Conservation (phyloP, 208 protist genomes). For the Trypanosoma melophagium region DNA sequence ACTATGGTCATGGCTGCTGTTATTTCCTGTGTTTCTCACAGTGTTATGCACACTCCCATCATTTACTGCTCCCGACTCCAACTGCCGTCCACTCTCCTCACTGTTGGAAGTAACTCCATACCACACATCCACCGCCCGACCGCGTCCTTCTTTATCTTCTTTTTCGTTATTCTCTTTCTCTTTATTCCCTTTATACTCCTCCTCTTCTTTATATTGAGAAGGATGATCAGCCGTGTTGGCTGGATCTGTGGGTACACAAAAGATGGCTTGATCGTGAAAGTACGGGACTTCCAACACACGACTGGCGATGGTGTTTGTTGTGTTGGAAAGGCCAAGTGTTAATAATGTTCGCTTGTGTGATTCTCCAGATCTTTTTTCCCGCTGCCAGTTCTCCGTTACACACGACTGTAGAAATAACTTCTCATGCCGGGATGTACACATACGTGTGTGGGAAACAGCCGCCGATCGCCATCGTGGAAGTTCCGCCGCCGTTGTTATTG, state of each 20-base stretch:
- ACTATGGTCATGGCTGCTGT: background rate
- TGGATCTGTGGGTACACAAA: conserved; percentile 10
- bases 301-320: background rate
- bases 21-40: background rate
- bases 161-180: background rate
- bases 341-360: too few relatives aligned
- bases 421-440: background rate
- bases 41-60: too few relatives aligned
- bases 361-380: background rate
- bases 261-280: conserved; percentile 21
- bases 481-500: background rate
- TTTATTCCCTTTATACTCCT: background rate
- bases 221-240: too few relatives aligned
- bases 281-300: conserved; percentile 5
- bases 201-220: background rate
- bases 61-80: too few relatives aligned
- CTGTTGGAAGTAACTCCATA: conserved; percentile 20
- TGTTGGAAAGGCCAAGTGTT: too few relatives aligned
- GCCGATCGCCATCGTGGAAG: background rate
- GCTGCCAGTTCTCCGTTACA: background rate
- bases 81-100: background rate
- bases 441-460: background rate
- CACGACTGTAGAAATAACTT: background rate
- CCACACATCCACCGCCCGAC: background rate
- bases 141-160: background rate